phyloP scores from a whole-genome alignment of 2,329 filamentous ascomycete species.

The Exophiala bonariae region DNA sequence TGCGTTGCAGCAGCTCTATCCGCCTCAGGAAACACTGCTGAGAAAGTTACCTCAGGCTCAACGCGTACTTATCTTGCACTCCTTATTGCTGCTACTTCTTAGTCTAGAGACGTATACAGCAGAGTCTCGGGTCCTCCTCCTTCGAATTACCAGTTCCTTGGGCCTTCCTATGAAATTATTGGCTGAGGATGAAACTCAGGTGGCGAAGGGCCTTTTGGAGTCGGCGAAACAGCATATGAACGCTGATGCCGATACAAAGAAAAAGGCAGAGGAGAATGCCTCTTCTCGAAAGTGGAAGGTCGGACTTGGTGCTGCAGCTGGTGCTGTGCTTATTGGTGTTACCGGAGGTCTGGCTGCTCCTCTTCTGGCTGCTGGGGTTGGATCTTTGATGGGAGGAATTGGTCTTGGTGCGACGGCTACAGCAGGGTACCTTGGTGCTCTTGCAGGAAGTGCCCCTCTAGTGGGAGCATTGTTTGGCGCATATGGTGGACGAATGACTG shows the following conservation, averaged over 20 bases:
- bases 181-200: slow-evolving; percentile 65
- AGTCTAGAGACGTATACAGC: slow-evolving; percentile 71
- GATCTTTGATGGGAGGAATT: slow-evolving; percentile 68
- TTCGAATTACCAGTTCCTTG: slow-evolving; percentile 66
- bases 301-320: slow-evolving; percentile 75
- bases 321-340: slow-evolving; percentile 73
- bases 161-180: slow-evolving; percentile 61
- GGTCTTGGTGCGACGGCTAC: slow-evolving; percentile 54
- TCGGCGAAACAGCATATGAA: slow-evolving; percentile 63
- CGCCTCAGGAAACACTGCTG: not conserved
- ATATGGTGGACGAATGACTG: slow-evolving; percentile 71
- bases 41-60: not conserved
- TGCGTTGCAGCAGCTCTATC: not conserved
- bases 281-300: slow-evolving; percentile 68
- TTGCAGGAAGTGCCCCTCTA: slow-evolving; percentile 67
- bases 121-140: slow-evolving; percentile 67
- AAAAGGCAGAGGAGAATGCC: slow-evolving; percentile 49
- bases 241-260: slow-evolving; percentile 61
- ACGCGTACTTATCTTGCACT: slow-evolving; percentile 1
- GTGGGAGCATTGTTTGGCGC: slow-evolving; percentile 79
- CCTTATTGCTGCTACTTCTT: slow-evolving; percentile 63
- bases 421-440: slow-evolving; percentile 53
- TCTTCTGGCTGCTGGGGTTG: slow-evolving; percentile 70
- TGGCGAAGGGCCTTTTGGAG: slow-evolving; percentile 69
- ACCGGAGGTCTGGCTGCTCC: slow-evolving; percentile 73